These are phyloP conservation scores for Mucor irregularis DNA, from an alignment of 371 early-diverging fungal species.

Conservation along the genomic window DNA sequence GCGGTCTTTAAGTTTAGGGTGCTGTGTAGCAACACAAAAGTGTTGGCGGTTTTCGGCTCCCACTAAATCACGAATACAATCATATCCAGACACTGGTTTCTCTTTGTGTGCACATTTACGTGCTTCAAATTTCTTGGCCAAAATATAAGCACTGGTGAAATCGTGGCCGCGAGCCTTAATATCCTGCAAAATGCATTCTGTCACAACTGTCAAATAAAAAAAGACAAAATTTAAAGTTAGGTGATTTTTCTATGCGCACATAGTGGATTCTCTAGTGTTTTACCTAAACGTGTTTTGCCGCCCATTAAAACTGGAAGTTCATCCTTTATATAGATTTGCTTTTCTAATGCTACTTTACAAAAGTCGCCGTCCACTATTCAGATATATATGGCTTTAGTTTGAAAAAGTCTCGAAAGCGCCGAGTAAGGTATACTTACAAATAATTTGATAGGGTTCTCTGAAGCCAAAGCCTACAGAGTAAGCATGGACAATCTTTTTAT, in stretches of 20 bases:
- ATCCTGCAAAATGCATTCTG: slow-evolving; percentile 77
- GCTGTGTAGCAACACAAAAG: slow-evolving; percentile 85
- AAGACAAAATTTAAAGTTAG: no score
- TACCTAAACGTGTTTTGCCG: slow-evolving; percentile 41
- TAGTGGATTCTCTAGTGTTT: neutral
- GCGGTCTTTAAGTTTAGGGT: slow-evolving; percentile 60
- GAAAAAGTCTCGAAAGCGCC: no score
- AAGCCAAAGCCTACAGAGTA: slow-evolving; percentile 83
- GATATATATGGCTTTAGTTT: no score
- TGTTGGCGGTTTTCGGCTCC: slow-evolving; percentile 72
- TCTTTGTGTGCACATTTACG: slow-evolving; percentile 77
- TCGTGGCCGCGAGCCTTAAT: slow-evolving; percentile 69
- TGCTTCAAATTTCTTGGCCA: slow-evolving; percentile 70
- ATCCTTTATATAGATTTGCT: slow-evolving; percentile 59
- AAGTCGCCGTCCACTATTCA: slow-evolving; percentile 81
- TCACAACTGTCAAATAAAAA: slow-evolving; percentile 85
- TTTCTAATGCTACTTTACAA: slow-evolving; percentile 58
- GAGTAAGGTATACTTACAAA: slow-evolving; percentile 70
- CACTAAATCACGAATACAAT: slow-evolving; percentile 77
- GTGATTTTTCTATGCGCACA: no score
- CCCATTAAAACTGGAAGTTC: slow-evolving; percentile 56
- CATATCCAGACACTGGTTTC: slow-evolving; percentile 56
- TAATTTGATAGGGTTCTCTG: slow-evolving; percentile 86
- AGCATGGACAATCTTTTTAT: slow-evolving; percentile 75
- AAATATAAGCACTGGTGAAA: slow-evolving; percentile 53